Evolutionary conservation across 345 rosid species (phyloP).

Genomic region (Sisymbrium irio): DNA sequence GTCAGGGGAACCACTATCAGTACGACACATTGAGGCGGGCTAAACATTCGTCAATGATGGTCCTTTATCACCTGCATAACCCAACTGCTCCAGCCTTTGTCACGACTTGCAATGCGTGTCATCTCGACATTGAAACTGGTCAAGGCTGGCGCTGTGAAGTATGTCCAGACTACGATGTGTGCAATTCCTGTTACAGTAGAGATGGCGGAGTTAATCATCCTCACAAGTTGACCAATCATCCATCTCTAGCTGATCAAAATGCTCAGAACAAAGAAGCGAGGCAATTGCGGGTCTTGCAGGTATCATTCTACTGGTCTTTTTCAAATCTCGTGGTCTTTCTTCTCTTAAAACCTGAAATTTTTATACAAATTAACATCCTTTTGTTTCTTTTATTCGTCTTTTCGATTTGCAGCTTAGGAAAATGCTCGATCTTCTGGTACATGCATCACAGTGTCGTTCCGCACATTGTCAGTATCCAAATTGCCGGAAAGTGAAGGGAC

Average conservation of each 20-base stretch:
- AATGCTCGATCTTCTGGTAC: slow-evolving; percentile 99
- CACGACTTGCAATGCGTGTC: slow-evolving; percentile 82
- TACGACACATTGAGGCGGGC: slow-evolving; percentile 98
- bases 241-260: slow-evolving; percentile 90
- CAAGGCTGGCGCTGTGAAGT: slow-evolving; percentile 99
- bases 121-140: slow-evolving; percentile 96
- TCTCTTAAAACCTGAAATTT: slow-evolving; percentile 3
- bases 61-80: slow-evolving; percentile 98
- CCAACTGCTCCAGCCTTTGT: slow-evolving; percentile 99
- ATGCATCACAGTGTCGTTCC: slow-evolving; percentile 94
- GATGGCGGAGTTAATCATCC: slow-evolving; percentile 95
- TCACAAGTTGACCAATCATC: slow-evolving; percentile 96
- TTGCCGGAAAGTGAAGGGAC: slow-evolving; percentile 97
- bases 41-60: slow-evolving; percentile 99
- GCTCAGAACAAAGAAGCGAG: slow-evolving; percentile 99
- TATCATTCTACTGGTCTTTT: neutral
- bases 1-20: slow-evolving; percentile 99
- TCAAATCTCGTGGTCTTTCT: neutral
- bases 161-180: slow-evolving; percentile 96
- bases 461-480: slow-evolving; percentile 91
- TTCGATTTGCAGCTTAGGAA: slow-evolving; percentile 79
- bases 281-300: slow-evolving; percentile 82
- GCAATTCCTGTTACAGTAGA: slow-evolving; percentile 83
- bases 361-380: neutral
- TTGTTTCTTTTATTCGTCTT: neutral